Evolutionary conservation across 129 eudicot species (phyloP).

Genomic region (Deinandra increscens): DNA sequence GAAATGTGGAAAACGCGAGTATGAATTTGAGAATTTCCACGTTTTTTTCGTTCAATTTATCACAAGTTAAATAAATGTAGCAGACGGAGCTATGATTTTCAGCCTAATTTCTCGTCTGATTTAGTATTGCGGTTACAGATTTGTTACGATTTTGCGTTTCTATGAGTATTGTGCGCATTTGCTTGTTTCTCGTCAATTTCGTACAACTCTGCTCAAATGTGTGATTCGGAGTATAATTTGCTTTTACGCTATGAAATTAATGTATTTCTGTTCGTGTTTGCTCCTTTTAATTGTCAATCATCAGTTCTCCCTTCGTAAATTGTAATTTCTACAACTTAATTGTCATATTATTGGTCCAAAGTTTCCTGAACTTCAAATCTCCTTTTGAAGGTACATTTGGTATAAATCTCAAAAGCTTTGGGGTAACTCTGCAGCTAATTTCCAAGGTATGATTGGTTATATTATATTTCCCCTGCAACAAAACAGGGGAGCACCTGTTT

Average conservation of each 20-base stretch:
- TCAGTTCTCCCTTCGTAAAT: neutral
- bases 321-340: neutral
- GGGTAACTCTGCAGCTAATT: neutral
- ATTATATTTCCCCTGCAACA: neutral
- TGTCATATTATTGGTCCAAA: too few species aligned
- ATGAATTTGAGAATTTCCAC: too few species aligned
- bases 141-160: too few species aligned
- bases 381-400: too few species aligned
- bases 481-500: too few species aligned
- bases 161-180: neutral
- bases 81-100: too few species aligned
- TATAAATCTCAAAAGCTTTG: neutral
- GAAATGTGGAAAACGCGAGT: too few species aligned
- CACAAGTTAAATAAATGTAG: too few species aligned
- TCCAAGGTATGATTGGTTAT: slow-evolving; percentile 16
- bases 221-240: neutral
- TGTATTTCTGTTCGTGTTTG: neutral
- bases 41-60: neutral
- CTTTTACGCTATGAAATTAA: neutral
- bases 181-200: neutral
- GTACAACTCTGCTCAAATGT: neutral
- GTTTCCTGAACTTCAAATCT: too few species aligned
- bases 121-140: too few species aligned
- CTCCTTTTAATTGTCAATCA: neutral
- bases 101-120: too few species aligned